Conservation (phyloP, 2,329 filamentous ascomycete species). For the Cryphonectria japonica region DNA sequence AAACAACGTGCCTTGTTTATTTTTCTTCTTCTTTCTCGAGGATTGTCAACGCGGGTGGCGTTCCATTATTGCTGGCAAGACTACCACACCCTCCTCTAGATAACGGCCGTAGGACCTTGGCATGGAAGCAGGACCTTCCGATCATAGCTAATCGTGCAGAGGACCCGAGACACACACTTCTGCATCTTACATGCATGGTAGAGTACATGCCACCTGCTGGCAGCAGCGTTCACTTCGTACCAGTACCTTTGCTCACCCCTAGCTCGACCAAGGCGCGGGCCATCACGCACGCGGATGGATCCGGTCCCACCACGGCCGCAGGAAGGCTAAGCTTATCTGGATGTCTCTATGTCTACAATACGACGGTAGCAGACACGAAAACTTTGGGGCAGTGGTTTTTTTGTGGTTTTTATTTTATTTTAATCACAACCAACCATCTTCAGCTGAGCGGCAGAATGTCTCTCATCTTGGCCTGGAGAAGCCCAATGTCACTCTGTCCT, state of each 20-base stretch:
- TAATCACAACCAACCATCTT: neutral
- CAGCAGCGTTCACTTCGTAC: neutral
- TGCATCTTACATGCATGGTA: neutral
- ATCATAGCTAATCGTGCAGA: neutral
- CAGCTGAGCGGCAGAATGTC: neutral
- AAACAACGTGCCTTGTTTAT: neutral
- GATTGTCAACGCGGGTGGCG: neutral
- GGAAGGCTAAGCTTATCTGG: constrained; percentile 24
- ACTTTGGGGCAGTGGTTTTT: no score
- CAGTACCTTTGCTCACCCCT: neutral
- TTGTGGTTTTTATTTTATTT: no score
- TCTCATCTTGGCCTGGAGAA: neutral
- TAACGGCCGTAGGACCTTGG: neutral
- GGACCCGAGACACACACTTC: neutral
- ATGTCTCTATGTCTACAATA: neutral
- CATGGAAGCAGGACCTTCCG: neutral
- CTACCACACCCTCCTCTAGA: neutral
- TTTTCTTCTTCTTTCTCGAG: neutral
- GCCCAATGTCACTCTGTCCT: neutral
- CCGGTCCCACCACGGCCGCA: constrained; percentile 17
- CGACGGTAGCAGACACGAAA: neutral
- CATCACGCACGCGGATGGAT: constrained; percentile 23
- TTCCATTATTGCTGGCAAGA: neutral
- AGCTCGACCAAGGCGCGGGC: neutral
- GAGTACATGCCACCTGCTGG: neutral